Conservation (phyloP, 441 rosid species). For the Euphorbia celastroides region DNA sequence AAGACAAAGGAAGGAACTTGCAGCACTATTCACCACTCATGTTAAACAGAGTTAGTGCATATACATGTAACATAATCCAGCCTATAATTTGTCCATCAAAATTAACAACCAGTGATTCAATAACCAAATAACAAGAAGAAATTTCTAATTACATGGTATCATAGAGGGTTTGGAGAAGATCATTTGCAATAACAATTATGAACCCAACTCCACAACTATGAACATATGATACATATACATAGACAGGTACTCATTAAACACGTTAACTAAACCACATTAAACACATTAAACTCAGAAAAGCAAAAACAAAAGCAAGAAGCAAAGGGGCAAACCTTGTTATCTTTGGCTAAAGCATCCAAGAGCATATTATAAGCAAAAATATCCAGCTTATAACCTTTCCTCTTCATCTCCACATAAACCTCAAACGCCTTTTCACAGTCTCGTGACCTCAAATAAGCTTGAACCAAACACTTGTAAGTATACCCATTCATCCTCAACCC, state of each 20-base stretch:
- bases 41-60: too few relatives aligned
- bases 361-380: slow-evolving; percentile 83
- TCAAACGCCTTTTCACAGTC: slow-evolving; percentile 46
- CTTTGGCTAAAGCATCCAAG: slow-evolving; percentile 79
- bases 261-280: neutral
- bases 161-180: neutral
- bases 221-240: neutral
- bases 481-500: slow-evolving; percentile 66
- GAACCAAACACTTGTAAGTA: slow-evolving; percentile 77
- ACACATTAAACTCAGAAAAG: neutral
- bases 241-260: neutral
- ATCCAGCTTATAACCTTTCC: slow-evolving; percentile 64
- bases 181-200: neutral
- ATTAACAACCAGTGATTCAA: neutral
- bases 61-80: neutral
- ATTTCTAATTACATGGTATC: neutral
- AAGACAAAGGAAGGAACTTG: too few relatives aligned
- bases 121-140: neutral
- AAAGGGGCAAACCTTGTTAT: slow-evolving; percentile 46
- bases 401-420: slow-evolving; percentile 62
- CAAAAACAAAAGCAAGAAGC: neutral
- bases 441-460: slow-evolving; percentile 67
- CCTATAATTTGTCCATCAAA: slow-evolving; percentile 1
- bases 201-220: slow-evolving; percentile 1
- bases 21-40: too few relatives aligned